Evolutionary conservation across 78 protist genomes (phyloP).

Genomic region (Dictyostelium brefeldianum): DNA sequence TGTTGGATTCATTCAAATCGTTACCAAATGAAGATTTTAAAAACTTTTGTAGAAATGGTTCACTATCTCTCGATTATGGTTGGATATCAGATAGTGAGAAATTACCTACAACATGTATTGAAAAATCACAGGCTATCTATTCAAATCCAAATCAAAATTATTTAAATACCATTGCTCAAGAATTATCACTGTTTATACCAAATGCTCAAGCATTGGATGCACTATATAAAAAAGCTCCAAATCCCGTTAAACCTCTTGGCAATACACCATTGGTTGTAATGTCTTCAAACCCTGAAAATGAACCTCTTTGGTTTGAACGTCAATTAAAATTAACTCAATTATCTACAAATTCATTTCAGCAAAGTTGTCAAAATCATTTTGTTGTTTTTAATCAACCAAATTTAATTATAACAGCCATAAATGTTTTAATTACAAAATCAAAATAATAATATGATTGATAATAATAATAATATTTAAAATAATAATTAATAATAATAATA

Average conservation of each 20-base stretch:
- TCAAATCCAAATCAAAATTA: not conserved
- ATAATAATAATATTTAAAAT: not conserved
- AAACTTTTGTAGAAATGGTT: not conserved
- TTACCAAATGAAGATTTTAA: not conserved
- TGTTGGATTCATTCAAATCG: not conserved
- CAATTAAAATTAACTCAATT: not conserved
- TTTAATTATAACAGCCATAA: not conserved
- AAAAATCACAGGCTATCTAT: constrained; percentile 5
- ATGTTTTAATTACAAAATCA: not conserved
- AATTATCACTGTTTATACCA: not conserved
- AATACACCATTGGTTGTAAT: constrained; percentile 6
- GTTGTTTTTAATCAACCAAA: constrained; percentile 21
- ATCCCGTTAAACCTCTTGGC: not conserved
- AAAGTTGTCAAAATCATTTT: constrained; percentile 8
- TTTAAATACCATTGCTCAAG: not conserved
- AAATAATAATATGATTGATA: not conserved
- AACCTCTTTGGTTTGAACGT: constrained; percentile 7
- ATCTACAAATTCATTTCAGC: not conserved
- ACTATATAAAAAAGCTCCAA: not conserved
- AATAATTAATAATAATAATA: not conserved
- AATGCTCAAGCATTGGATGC: not conserved
- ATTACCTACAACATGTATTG: not conserved
- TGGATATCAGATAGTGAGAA: constrained; percentile 2
- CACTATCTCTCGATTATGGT: constrained; percentile 1
- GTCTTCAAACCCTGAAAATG: not conserved